Conservation (phyloP, 1,139 yeast species). For the Yamadazyma conglobata region DNA sequence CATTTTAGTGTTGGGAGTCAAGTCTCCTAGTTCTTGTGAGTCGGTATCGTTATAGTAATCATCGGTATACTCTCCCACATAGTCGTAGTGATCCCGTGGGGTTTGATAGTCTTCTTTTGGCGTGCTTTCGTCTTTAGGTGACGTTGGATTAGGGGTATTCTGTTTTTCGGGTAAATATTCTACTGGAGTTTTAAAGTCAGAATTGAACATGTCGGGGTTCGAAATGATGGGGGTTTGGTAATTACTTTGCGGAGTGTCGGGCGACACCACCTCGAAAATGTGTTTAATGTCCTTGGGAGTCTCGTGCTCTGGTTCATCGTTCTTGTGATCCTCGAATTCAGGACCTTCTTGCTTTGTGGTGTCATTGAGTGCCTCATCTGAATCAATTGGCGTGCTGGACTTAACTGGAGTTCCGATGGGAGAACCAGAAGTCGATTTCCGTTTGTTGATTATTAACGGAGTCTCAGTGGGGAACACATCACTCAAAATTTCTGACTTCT, state of each 20-base stretch:
- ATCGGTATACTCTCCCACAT: slow-evolving; percentile 9
- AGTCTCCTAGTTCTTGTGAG: slow-evolving; percentile 3
- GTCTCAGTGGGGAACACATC: slow-evolving; percentile 38
- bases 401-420: slow-evolving; percentile 5
- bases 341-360: no score
- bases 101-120: slow-evolving; percentile 4
- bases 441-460: slow-evolving; percentile 38
- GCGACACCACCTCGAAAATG: slow-evolving; percentile 3
- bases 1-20: slow-evolving; percentile 15
- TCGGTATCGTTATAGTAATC: slow-evolving; percentile 8
- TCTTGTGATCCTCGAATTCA: no score
- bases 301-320: no score
- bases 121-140: neutral
- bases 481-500: slow-evolving; percentile 39
- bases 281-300: no score
- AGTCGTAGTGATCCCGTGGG: slow-evolving; percentile 3
- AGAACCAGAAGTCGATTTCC: slow-evolving; percentile 10
- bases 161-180: slow-evolving; percentile 1
- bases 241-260: slow-evolving; percentile 13
- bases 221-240: slow-evolving; percentile 13
- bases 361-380: neutral
- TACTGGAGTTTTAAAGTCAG: slow-evolving; percentile 7
- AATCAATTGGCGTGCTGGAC: neutral
- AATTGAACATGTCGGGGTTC: slow-evolving; percentile 4
- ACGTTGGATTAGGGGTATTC: neutral